Conservation (phyloP, 2,329 filamentous ascomycete species). For the Penicillium sp. region DNA sequence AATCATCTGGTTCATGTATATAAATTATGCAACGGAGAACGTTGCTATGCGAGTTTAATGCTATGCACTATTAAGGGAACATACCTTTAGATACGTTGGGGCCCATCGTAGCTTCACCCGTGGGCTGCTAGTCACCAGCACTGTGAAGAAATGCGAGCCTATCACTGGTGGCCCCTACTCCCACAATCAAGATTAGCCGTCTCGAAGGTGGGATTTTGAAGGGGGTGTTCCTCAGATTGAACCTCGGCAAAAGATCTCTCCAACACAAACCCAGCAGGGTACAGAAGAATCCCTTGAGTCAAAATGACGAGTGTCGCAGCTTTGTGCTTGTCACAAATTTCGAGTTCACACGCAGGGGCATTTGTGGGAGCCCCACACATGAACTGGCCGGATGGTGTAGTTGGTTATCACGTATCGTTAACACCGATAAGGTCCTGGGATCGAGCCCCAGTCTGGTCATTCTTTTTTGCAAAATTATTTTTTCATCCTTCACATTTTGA, state of each 20-base stretch:
- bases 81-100: background rate
- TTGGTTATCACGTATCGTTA: constrained; percentile 2
- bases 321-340: too few species aligned
- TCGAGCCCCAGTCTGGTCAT: constrained; percentile 29
- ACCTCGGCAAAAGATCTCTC: too few species aligned
- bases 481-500: background rate
- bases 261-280: too few species aligned
- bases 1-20: too few species aligned
- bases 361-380: too few species aligned
- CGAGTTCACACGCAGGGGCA: too few species aligned
- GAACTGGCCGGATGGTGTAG: too few species aligned
- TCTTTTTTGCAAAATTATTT: background rate
- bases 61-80: background rate
- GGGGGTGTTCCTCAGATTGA: background rate
- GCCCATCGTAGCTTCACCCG: constrained; percentile 25
- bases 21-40: too few species aligned
- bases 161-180: constrained; percentile 15
- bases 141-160: constrained; percentile 27
- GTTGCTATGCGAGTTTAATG: too few species aligned
- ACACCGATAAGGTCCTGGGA: constrained; percentile 38
- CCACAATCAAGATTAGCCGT: constrained; percentile 1
- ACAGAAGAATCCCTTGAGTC: too few species aligned
- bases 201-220: background rate
- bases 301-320: too few species aligned
- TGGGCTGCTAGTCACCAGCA: constrained; percentile 26